Percentiles rank a stretch among this genome's conserved stretches.
These are phyloP conservation scores for Neopestalotiopsis clavispora DNA, from an alignment of 2,329 filamentous ascomycete genomes.

Conservation along the genomic window DNA sequence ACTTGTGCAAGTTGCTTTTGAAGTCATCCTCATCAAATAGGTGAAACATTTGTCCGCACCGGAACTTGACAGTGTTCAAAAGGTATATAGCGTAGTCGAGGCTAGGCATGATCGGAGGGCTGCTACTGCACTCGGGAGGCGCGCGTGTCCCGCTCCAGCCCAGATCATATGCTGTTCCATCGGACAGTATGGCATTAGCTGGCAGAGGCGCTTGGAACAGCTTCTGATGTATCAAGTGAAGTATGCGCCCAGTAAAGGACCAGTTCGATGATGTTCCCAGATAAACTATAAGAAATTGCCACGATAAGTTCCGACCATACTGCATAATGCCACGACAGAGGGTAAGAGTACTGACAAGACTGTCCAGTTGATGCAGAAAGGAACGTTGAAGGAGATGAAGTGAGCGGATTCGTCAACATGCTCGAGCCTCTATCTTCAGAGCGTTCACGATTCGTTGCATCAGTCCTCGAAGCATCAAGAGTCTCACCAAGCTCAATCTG, in stretches of 20 bases:
- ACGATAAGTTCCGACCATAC: constrained; percentile 11
- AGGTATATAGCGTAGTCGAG: constrained; percentile 56
- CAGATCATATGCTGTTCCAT: constrained; percentile 56
- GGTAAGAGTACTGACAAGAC: constrained; percentile 42
- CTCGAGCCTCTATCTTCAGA: not conserved
- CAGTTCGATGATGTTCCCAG: constrained; percentile 61
- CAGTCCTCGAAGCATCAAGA: constrained; percentile 17
- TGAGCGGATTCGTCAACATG: constrained; percentile 46
- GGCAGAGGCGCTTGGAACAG: constrained; percentile 48
- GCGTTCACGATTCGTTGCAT: not conserved
- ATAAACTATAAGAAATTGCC: constrained; percentile 44
- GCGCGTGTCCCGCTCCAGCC: constrained; percentile 49
- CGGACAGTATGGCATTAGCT: constrained; percentile 50
- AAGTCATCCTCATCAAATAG: constrained; percentile 59
- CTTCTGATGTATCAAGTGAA: constrained; percentile 52
- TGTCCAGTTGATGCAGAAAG: constrained; percentile 45
- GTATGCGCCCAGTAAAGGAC: constrained; percentile 56
- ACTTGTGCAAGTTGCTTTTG: constrained; percentile 46
- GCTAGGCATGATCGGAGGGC: constrained; percentile 48
- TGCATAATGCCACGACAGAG: too few species aligned
- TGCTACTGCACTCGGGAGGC: constrained; percentile 19
- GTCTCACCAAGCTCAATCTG: constrained; percentile 32
- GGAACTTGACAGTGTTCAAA: constrained; percentile 61
- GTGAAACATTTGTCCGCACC: constrained; percentile 58
- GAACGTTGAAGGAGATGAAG: constrained; percentile 44